phyloP scores from a whole-genome alignment of 164 flowering plant species.

The Euptelea pleiosperma region DNA sequence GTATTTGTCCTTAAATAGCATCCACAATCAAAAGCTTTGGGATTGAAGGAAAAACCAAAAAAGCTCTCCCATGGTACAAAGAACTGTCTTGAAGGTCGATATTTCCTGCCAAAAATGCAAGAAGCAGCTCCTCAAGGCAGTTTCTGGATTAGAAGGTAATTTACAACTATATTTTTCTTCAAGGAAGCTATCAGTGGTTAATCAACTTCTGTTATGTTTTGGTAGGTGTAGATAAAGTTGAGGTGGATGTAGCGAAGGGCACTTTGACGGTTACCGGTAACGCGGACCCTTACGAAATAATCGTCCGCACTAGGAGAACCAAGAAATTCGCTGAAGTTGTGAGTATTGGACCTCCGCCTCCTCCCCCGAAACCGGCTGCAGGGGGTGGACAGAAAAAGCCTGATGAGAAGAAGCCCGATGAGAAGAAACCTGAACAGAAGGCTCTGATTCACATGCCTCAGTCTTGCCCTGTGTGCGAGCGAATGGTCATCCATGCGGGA shows the following conservation, averaged over 20 bases:
- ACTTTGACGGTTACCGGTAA: conserved; percentile 56
- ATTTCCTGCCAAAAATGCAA: conserved; percentile 58
- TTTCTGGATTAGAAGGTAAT: conserved; percentile 49
- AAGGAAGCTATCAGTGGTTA: background rate
- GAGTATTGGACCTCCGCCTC: conserved; percentile 61
- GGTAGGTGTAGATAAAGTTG: conserved; percentile 61
- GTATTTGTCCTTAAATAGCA: too few relatives aligned
- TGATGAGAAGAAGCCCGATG: conserved; percentile 30
- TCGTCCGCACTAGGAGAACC: conserved; percentile 39
- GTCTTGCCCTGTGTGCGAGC: conserved; percentile 22
- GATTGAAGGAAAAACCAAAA: background rate
- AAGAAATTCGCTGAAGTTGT: conserved; percentile 45
- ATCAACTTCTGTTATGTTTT: background rate
- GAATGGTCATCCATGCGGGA: conserved; percentile 11
- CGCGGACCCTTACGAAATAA: conserved; percentile 55
- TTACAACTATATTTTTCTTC: background rate
- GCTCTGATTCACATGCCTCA: conserved; percentile 11
- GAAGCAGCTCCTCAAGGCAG: conserved; percentile 54
- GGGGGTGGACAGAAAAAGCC: conserved; percentile 31
- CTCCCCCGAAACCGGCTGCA: conserved; percentile 33
- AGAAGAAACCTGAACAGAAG: conserved; percentile 26
- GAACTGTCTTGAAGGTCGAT: conserved; percentile 61
- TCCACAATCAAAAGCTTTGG: background rate
- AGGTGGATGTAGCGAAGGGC: conserved; percentile 51
- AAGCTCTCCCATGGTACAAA: conserved; percentile 43